Evolutionary conservation across 139 green algal species (phyloP), one percentile per base, ranked within the genome.

Genomic region (Diplosphaera chodatii): DNA sequence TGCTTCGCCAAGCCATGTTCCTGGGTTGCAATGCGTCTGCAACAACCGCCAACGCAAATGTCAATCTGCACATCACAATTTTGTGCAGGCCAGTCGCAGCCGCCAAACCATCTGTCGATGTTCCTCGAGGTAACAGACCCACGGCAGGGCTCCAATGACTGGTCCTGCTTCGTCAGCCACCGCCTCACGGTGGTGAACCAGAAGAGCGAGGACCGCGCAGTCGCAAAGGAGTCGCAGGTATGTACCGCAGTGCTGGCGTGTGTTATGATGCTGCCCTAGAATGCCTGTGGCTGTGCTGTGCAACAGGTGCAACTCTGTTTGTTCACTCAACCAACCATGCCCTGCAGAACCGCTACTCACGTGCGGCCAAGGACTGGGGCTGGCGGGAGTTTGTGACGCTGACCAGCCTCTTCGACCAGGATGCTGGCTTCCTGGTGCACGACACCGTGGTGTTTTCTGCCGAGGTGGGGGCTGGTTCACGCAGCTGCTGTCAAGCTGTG

Each of bases 361-460:
- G 80, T 64, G 55, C 77, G 29, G 85, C 85, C 28, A 92, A 91
- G 68, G 85, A 92, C 80, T 92, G 86, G 86, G 86, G 86, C 37
- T 92, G 85, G 85, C 79, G 85, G 21, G 86, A 92, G 77, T 92
- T 92, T 66, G 72, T 92, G 27, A 86, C 83, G 23, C 81, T 92
- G 25, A 88, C 84, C 55, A 73, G 66, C 3, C 80, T 92, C 56
- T 92, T 92, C 73, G 86, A 92, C 64, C 69, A 80, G 55, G 84
- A 89, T 67, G 75, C 83, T n/a, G 84, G 84, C 15, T 89, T 87
- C 62, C 77, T 90, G 67, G 83, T 87, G 21, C 73, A 80, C 25
- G 85, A 90, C 64, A 77, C 74, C 29, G 81, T 89, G 8, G 81
- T 87, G 1, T 89, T 90, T 69, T 80, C 80, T 25, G 84, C 84